phyloP scores from a whole-genome alignment of 192 early-diverging fungal genomes.

The Coemansia furcata region DNA sequence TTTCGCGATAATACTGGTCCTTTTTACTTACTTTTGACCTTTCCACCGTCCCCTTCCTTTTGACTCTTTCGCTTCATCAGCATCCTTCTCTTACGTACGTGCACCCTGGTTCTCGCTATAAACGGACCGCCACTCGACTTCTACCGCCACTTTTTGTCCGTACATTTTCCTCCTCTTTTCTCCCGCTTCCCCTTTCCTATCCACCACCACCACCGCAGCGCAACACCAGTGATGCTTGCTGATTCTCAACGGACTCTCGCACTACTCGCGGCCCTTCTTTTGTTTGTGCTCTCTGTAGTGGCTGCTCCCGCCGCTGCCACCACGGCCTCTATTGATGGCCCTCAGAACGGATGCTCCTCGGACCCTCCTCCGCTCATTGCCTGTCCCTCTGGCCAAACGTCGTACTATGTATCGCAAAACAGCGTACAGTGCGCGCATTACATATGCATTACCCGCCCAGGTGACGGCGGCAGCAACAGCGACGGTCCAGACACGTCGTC shows the following conservation, averaged over 20 bases:
- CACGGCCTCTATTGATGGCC: slow-evolving; percentile 3
- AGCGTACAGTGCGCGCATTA: slow-evolving; percentile 41
- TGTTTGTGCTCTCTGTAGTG: not conserved
- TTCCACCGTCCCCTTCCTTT: not conserved
- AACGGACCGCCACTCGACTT: not conserved
- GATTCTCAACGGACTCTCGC: not conserved
- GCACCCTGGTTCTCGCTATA: not conserved
- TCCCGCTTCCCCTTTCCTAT: not conserved
- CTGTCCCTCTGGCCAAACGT: slow-evolving; percentile 24
- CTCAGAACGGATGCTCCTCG: slow-evolving; percentile 17
- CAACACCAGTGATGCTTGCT: not conserved
- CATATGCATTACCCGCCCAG: slow-evolving; percentile 10
- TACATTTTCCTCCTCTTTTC: not conserved
- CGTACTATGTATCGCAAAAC: slow-evolving; percentile 30
- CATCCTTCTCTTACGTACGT: not conserved
- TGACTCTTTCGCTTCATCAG: not conserved
- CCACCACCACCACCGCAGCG: not conserved
- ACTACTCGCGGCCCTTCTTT: not conserved
- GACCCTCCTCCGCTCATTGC: slow-evolving; percentile 11
- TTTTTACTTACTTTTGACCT: not conserved
- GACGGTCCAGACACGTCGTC: not conserved
- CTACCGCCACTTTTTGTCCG: not conserved
- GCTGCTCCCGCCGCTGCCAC: not conserved
- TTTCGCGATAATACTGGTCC: not conserved
- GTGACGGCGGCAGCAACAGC: not conserved